Conservation (phyloP, 23 red algal species). For the Pyropia yezoensis region DNA sequence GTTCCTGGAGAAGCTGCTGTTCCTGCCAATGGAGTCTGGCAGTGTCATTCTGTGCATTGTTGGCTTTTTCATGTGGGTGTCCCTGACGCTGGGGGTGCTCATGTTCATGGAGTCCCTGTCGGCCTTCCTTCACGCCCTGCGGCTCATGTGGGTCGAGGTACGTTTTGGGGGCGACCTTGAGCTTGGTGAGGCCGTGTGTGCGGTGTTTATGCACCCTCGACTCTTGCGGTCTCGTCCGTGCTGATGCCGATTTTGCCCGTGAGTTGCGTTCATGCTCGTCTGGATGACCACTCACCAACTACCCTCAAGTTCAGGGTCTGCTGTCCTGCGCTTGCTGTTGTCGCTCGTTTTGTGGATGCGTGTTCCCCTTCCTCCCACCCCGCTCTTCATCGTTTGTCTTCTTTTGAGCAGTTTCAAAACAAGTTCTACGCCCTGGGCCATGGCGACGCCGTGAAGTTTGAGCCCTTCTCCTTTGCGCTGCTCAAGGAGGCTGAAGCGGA, state of each 20-base stretch:
- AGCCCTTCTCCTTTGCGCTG: slow-evolving; percentile 39
- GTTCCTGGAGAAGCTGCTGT: slow-evolving; percentile 93
- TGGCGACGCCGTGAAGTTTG: slow-evolving; percentile 79
- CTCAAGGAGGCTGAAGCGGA: neutral
- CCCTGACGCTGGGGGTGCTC: slow-evolving; percentile 82
- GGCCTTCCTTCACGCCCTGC: slow-evolving; percentile 90
- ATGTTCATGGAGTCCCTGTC: slow-evolving; percentile 96
- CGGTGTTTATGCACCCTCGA: no score
- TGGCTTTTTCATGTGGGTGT: slow-evolving; percentile 91
- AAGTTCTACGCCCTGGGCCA: slow-evolving; percentile 88
- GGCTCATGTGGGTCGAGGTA: slow-evolving; percentile 86
- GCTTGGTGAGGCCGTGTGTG: no score
- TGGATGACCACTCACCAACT: no score
- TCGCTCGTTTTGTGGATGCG: no score
- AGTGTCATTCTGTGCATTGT: slow-evolving; percentile 58
- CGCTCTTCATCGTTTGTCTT: no score
- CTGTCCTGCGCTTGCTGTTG: no score
- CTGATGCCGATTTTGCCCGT: no score
- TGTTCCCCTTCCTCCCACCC: no score
- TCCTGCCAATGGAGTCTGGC: slow-evolving; percentile 40
- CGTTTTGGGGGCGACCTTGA: no score
- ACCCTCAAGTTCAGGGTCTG: no score
- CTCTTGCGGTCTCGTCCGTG: no score
- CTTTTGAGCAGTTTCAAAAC: slow-evolving; percentile 55
- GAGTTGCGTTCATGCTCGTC: no score